Percentiles rank a stretch among this genome's conserved stretches.
Conservation (phyloP, 495 filamentous ascomycete species). For the Daldinia bambusicola region DNA sequence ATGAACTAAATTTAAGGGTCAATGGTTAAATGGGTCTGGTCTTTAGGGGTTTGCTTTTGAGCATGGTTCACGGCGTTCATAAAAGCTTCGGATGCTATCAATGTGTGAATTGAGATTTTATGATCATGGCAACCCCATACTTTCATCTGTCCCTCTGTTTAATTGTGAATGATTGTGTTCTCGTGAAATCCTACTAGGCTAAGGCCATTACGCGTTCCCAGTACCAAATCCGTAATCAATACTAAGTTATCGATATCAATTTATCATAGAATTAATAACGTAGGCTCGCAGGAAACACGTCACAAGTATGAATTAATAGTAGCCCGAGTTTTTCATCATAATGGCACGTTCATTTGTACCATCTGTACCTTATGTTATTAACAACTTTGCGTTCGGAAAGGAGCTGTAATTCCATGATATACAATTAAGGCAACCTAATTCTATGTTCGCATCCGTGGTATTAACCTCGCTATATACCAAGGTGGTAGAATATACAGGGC, state of each 20-base stretch:
- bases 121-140: slow-evolving; percentile 46
- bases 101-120: slow-evolving; percentile 52
- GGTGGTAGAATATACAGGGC: background rate
- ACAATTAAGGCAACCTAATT: background rate
- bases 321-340: background rate
- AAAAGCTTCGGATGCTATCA: slow-evolving; percentile 48
- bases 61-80: slow-evolving; percentile 56
- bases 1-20: slow-evolving; percentile 81
- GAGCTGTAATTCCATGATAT: background rate
- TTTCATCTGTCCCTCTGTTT: slow-evolving; percentile 1
- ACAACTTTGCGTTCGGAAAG: background rate
- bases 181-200: background rate
- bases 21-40: slow-evolving; percentile 48
- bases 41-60: slow-evolving; percentile 49
- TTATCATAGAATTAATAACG: no score
- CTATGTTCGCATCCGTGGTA: background rate
- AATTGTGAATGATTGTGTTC: background rate
- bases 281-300: no score
- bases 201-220: background rate
- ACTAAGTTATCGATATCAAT: no score
- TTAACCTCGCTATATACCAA: background rate
- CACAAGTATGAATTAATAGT: background rate
- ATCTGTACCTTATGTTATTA: background rate
- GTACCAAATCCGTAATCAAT: no score
- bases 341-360: background rate